phyloP scores from a whole-genome alignment of 2,329 filamentous ascomycete species.

The Spiromastix sp. region DNA sequence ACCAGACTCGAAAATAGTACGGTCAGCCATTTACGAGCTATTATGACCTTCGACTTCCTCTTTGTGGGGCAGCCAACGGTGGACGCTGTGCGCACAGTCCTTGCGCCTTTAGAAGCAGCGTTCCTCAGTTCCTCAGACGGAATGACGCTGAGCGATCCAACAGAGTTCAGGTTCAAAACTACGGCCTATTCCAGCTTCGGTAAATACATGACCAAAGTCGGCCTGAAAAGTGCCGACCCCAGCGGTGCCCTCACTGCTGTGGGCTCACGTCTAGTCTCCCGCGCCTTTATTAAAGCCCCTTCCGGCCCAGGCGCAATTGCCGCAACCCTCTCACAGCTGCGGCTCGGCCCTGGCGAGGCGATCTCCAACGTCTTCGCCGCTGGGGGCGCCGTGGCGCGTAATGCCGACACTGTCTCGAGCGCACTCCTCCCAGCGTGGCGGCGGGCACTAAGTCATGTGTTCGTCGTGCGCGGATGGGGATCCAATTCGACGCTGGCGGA shows the following conservation, averaged over 20 bases:
- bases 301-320: constrained; percentile 21
- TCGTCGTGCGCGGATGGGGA: constrained; percentile 25
- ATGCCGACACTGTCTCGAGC: constrained; percentile 23
- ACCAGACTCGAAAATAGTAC: constrained; percentile 23
- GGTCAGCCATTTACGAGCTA: constrained; percentile 7
- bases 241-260: constrained; percentile 13
- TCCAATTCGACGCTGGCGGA: constrained; percentile 16
- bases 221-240: constrained; percentile 16
- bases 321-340: constrained; percentile 22
- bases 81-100: constrained; percentile 11
- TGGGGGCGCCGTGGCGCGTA: constrained; percentile 27
- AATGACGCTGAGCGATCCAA: constrained; percentile 10
- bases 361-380: constrained; percentile 22
- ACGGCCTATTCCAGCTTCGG: constrained; percentile 16
- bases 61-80: constrained; percentile 19
- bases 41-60: too few species aligned
- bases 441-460: constrained; percentile 1
- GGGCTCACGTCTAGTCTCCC: constrained; percentile 24
- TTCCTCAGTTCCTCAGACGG: constrained; percentile 12
- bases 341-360: constrained; percentile 11
- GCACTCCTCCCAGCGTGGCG: constrained; percentile 5
- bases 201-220: constrained; percentile 11
- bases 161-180: too few species aligned
- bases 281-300: constrained; percentile 19
- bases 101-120: constrained; percentile 12